These are phyloP conservation scores for Candida corydali DNA, from an alignment of 805 yeast genomes.

Conservation along the genomic window DNA sequence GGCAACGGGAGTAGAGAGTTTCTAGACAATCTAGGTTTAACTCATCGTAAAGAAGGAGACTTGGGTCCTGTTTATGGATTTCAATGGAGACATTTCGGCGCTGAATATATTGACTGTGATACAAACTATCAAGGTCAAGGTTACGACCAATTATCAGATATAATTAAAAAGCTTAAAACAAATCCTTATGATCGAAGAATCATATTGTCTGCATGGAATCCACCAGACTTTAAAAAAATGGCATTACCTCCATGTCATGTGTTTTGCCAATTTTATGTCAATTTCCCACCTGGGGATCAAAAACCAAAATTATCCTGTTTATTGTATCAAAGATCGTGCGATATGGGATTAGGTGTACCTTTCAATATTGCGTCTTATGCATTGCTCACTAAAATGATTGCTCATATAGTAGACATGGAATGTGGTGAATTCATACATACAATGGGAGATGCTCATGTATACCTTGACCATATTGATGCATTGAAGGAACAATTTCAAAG, in stretches of 20 bases:
- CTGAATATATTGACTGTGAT: slow-evolving; percentile 81
- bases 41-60: slow-evolving; percentile 84
- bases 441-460: slow-evolving; percentile 95
- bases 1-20: slow-evolving; percentile 95
- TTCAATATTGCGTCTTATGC: slow-evolving; percentile 98
- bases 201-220: slow-evolving; percentile 97
- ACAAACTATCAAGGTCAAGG: slow-evolving; percentile 87
- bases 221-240: slow-evolving; percentile 90
- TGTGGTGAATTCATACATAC: slow-evolving; percentile 95
- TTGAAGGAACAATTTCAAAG: slow-evolving; percentile 74
- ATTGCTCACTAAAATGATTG: slow-evolving; percentile 87
- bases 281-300: slow-evolving; percentile 58
- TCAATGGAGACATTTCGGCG: slow-evolving; percentile 99
- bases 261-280: slow-evolving; percentile 91
- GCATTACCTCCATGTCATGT: slow-evolving; percentile 99
- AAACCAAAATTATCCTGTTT: slow-evolving; percentile 79
- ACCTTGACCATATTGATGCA: slow-evolving; percentile 90
- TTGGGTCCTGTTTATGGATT: slow-evolving; percentile 98
- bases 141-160: slow-evolving; percentile 79
- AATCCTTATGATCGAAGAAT: slow-evolving; percentile 95
- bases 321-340: slow-evolving; percentile 96
- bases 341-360: slow-evolving; percentile 99
- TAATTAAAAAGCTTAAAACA: slow-evolving; percentile 73
- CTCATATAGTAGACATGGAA: slow-evolving; percentile 91
- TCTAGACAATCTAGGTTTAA: slow-evolving; percentile 77